Percentiles rank a stretch among this genome's conserved stretches.
These are phyloP conservation scores for Trichoderma gamsii DNA, from an alignment of 495 filamentous ascomycete species.

Conservation along the genomic window DNA sequence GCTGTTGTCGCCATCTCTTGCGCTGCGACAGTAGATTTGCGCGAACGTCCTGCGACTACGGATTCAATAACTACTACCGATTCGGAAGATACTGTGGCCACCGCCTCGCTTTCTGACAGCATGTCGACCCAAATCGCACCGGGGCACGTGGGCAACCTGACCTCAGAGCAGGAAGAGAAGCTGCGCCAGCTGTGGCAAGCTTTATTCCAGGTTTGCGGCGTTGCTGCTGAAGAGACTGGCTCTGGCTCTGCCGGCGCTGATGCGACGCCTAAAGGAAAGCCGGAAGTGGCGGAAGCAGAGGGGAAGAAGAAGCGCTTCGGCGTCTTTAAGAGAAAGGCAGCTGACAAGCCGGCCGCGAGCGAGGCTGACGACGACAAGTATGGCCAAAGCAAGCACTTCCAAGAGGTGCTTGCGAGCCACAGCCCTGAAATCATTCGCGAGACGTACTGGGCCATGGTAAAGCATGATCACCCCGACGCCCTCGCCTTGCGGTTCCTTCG, in stretches of 20 bases:
- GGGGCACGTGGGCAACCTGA: constrained; percentile 82
- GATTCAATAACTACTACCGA: not conserved
- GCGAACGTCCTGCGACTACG: not conserved
- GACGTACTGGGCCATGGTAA: constrained; percentile 92
- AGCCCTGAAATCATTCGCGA: constrained; percentile 71
- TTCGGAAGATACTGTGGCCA: not conserved
- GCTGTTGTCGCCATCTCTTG: not conserved
- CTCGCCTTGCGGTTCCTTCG: constrained; percentile 84
- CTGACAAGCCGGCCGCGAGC: constrained; percentile 38
- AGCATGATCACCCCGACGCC: constrained; percentile 88
- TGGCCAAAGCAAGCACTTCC: constrained; percentile 80
- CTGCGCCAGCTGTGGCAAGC: constrained; percentile 79
- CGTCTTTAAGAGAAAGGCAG: constrained; percentile 58
- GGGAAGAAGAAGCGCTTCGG: constrained; percentile 67
- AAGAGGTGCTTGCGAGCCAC: constrained; percentile 67
- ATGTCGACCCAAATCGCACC: constrained; percentile 49
- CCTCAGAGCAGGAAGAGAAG: constrained; percentile 80
- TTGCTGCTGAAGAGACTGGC: constrained; percentile 35
- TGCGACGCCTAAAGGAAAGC: constrained; percentile 12
- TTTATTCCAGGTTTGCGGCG: constrained; percentile 73
- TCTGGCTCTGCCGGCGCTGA: constrained; percentile 23
- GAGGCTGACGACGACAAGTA: constrained; percentile 74
- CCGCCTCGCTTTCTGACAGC: not conserved
- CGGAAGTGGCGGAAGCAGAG: constrained; percentile 22
- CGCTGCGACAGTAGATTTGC: not conserved